Evolutionary conservation across 148 eudicot species (phyloP), one percentile per base, ranked within the genome.

Genomic region (Chenopodium suecicum): DNA sequence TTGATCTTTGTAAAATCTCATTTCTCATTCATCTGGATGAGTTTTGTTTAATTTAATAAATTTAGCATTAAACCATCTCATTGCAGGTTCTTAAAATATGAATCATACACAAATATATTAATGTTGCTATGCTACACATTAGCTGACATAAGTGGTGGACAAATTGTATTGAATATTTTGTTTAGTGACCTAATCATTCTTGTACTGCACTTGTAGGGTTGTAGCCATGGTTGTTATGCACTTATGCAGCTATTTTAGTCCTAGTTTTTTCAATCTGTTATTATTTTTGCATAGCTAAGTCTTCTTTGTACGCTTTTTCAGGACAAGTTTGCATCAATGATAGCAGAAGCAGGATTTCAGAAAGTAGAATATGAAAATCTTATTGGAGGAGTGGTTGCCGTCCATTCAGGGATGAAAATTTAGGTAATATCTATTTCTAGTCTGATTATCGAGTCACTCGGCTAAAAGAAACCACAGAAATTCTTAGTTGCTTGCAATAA

Each of bases 321-420:
- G 99, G 99, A 96, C 68, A 87, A 58, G n/a, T 96, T 92, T 85
- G 99, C 97, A 68, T 83, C 91, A 17, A 94, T 96, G 97, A 94
- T 94, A 79, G 94, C 97, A 13, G 91, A 92, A 76, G 94, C 94
- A n/a, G 98, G 98, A 58, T 96, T 96, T 86, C 95, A 89, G 86
- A 91, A 90, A 86, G 97, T 94, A 73, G 94, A 94, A 80, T 94
- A 92, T 80, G 99, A 96, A 87, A 96, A 94, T 84, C 93, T 96
- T 74, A 94, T 94, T 5, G 97, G 95, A 5, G 99, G 98, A 69
- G 98, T 96, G 19, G 97, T 91, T 72, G 98, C 99, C 74, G 89
- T 92, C 75, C 98, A 94, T 84, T 94, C 98, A 13, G 98, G 97
- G 54, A 66, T 92, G 68, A 96, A 96, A 85, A 60, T 95, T 82